phyloP scores from a whole-genome alignment of 2,329 filamentous ascomycete species.

The Hypoxylon sp. region DNA sequence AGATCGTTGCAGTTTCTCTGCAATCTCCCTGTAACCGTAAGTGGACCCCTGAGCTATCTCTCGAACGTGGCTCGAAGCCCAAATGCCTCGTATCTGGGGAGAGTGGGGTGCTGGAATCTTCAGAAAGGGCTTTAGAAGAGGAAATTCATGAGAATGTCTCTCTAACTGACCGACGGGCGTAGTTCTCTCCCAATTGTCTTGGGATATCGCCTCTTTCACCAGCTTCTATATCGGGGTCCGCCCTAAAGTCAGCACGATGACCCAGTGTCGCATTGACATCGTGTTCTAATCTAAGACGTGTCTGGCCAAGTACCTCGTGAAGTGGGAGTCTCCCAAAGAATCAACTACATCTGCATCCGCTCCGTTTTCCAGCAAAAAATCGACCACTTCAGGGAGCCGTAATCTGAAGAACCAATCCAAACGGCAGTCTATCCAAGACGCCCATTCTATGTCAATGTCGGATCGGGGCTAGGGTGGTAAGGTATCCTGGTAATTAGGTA shows the following conservation, averaged over 20 bases:
- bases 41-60: not conserved
- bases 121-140: not conserved
- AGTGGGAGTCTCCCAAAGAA: not conserved
- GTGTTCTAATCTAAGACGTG: not conserved
- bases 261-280: not conserved
- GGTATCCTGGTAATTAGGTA: not conserved
- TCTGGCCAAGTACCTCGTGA: conserved; percentile 7
- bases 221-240: not conserved
- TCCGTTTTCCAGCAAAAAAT: not conserved
- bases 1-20: not conserved
- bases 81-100: not conserved
- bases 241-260: conserved; percentile 6
- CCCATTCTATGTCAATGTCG: not conserved
- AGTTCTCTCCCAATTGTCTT: conserved; percentile 2
- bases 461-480: not conserved
- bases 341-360: not conserved
- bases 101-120: not conserved
- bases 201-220: not conserved
- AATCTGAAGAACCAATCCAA: conserved; percentile 4
- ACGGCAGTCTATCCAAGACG: not conserved
- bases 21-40: not conserved
- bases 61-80: not conserved
- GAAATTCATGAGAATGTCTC: not conserved
- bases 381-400: not conserved
- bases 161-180: conserved; percentile 5